These are phyloP conservation scores for Termitomyces sp. DNA, from an alignment of 768 basidiomycete genomes.

Conservation along the genomic window DNA sequence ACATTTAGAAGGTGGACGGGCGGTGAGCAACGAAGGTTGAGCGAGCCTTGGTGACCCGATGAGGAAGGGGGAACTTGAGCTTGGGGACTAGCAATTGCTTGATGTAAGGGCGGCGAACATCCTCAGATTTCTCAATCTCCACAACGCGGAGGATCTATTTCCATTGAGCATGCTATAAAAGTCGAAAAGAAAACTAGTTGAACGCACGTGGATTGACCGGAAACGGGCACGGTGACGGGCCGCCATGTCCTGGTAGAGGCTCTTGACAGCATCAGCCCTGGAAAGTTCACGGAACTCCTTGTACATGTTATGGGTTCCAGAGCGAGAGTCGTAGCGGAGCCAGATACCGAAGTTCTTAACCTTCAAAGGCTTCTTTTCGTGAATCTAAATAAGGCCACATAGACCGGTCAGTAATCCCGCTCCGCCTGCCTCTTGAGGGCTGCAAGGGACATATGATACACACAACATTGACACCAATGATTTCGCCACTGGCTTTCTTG, in stretches of 20 bases:
- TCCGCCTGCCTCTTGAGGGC: slow-evolving; percentile 86
- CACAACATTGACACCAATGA: slow-evolving; percentile 97
- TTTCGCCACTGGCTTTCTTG: slow-evolving; percentile 99
- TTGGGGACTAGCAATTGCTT: slow-evolving; percentile 86
- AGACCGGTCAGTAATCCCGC: slow-evolving; percentile 51
- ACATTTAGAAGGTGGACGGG: slow-evolving; percentile 62
- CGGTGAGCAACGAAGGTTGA: slow-evolving; percentile 79
- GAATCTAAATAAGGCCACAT: slow-evolving; percentile 61
- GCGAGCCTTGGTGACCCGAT: slow-evolving; percentile 73
- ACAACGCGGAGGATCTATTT: slow-evolving; percentile 92
- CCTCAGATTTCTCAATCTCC: slow-evolving; percentile 88
- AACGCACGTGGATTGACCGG: slow-evolving; percentile 90
- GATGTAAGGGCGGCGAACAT: slow-evolving; percentile 96
- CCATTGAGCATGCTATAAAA: not conserved
- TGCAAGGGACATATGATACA: slow-evolving; percentile 70
- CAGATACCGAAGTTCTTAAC: slow-evolving; percentile 99
- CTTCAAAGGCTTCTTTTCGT: slow-evolving; percentile 96
- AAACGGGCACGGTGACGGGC: slow-evolving; percentile 98
- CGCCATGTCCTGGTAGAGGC: slow-evolving; percentile 99
- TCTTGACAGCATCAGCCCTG: slow-evolving; percentile 92
- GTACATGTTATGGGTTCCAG: slow-evolving; percentile 99
- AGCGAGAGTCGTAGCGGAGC: slow-evolving; percentile 99
- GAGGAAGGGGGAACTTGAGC: slow-evolving; percentile 97
- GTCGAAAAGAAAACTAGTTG: not conserved
- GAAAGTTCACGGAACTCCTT: slow-evolving; percentile 97